These are phyloP conservation scores for Botryotinia calthae DNA, from an alignment of 2,329 filamentous ascomycete species.

Conservation along the genomic window DNA sequence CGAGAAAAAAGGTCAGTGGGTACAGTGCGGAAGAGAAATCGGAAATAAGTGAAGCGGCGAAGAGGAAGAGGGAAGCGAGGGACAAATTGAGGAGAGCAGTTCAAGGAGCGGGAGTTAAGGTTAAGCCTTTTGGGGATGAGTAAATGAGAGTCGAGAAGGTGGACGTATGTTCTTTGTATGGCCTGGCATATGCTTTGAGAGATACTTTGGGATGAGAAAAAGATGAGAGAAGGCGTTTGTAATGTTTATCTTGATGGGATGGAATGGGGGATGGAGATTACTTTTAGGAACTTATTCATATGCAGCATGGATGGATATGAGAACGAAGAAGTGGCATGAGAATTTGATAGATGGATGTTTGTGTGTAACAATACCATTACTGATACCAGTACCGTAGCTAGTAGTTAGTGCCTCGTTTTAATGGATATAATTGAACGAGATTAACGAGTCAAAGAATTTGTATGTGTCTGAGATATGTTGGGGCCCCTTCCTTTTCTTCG, in stretches of 20 bases:
- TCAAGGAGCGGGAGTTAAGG: conserved; percentile 35
- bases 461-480: neutral
- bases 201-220: neutral
- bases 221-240: neutral
- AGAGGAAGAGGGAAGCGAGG: conserved; percentile 53
- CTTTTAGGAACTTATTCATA: neutral
- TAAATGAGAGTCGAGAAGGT: neutral
- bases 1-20: conserved; percentile 61
- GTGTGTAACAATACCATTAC: conserved; percentile 9
- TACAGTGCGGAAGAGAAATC: conserved; percentile 59
- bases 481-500: neutral
- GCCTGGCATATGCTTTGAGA: neutral
- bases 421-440: neutral
- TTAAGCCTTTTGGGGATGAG: conserved; percentile 35
- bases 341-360: neutral
- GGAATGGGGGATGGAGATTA: neutral
- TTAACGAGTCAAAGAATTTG: neutral
- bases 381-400: neutral
- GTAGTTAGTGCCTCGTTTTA: neutral
- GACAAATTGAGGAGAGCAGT: conserved; percentile 46
- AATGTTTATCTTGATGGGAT: neutral
- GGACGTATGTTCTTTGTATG: neutral
- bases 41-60: conserved; percentile 52
- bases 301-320: conserved; percentile 3
- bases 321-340: neutral